Evolutionary conservation across 148 eudicot species (phyloP).

Genomic region (Beta vulgaris): DNA sequence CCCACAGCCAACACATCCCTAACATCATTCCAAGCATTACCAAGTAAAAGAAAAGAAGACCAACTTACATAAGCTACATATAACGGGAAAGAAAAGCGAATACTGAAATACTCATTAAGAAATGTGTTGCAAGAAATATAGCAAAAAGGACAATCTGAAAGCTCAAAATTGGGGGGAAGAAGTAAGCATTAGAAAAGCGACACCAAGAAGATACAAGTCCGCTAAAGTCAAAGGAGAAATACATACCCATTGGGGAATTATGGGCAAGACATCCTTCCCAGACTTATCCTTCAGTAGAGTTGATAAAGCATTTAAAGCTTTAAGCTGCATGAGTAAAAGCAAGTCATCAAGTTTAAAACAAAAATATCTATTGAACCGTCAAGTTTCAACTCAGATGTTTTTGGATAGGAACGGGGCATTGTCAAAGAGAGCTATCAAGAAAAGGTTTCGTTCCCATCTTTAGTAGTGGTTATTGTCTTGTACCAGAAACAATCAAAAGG

Average conservation of each 20-base stretch:
- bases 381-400: not conserved
- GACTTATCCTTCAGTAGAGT: conserved; percentile 63
- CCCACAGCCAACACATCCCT: not conserved
- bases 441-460: not conserved
- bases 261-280: conserved; percentile 61
- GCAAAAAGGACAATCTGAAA: not conserved
- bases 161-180: not conserved
- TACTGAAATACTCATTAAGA: not conserved
- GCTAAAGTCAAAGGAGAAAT: conserved; percentile 4
- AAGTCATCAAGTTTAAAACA: conserved; percentile 5
- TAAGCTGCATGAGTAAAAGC: conserved; percentile 55
- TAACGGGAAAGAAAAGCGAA: not conserved
- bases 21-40: not conserved
- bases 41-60: not conserved
- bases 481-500: not conserved
- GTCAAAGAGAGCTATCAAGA: not conserved
- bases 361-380: not conserved
- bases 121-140: not conserved
- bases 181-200: not conserved
- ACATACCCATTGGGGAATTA: conserved; percentile 92
- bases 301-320: conserved; percentile 77
- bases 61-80: not conserved
- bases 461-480: not conserved
- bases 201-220: not conserved
- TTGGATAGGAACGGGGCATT: not conserved